Conservation (phyloP, 345 rosid genomes). For the Syzygium aromaticum region DNA sequence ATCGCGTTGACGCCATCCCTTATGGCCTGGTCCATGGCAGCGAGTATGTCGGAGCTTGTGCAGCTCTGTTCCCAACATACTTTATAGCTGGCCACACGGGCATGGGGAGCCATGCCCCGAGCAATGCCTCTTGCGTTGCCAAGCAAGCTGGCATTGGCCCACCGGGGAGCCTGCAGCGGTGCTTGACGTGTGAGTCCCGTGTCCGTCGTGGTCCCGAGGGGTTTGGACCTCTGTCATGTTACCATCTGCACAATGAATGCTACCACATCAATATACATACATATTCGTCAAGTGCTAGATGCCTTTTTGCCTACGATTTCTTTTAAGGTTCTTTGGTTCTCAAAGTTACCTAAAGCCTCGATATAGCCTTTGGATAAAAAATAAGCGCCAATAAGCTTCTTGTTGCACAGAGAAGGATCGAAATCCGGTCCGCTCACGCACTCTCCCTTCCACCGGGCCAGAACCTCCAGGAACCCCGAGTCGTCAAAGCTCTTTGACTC, state of each 20-base stretch:
- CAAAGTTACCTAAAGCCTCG: constrained; percentile 30
- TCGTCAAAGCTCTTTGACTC: constrained; percentile 66
- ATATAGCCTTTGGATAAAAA: constrained; percentile 58
- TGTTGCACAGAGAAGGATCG: constrained; percentile 45
- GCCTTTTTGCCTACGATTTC: neutral
- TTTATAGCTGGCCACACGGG: constrained; percentile 71
- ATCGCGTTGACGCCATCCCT: constrained; percentile 69
- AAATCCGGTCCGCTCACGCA: constrained; percentile 72
- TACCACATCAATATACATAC: neutral
- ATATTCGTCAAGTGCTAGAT: neutral
- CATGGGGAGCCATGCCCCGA: constrained; percentile 62
- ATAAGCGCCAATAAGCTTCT: constrained; percentile 78
- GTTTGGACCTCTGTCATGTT: constrained; percentile 39
- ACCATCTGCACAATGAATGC: constrained; percentile 3
- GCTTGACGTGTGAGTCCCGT: constrained; percentile 71
- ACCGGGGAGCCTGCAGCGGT: constrained; percentile 74
- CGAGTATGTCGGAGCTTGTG: constrained; percentile 69
- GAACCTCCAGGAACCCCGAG: constrained; percentile 50
- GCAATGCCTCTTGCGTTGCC: constrained; percentile 71
- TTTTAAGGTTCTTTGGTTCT: neutral
- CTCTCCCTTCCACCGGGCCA: constrained; percentile 53
- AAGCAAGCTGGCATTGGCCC: constrained; percentile 47
- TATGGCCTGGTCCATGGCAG: constrained; percentile 71
- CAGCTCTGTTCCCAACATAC: constrained; percentile 72
- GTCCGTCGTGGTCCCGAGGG: constrained; percentile 67